Conservation (phyloP, 2,329 filamentous ascomycete species). For the Nigrospora osmanthi region DNA sequence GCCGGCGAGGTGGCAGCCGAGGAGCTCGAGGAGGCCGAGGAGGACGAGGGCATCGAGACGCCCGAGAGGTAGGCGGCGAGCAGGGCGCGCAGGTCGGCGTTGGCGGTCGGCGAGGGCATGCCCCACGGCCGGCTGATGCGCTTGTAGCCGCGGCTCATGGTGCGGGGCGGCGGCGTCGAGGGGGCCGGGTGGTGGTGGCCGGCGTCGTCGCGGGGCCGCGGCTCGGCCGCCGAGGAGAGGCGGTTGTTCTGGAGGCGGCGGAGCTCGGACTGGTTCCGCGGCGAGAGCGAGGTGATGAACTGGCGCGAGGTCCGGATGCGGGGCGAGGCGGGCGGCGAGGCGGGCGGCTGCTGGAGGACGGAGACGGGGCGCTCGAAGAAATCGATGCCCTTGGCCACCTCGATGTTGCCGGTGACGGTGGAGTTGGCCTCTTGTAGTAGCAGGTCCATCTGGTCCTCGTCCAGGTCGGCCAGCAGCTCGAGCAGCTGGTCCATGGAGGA, state of each 20-base stretch:
- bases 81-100: slow-evolving; percentile 10
- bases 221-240: slow-evolving; percentile 7
- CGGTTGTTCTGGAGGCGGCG: slow-evolving; percentile 12
- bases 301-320: slow-evolving; percentile 5
- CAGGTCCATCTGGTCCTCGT: slow-evolving; percentile 16
- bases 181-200: background rate
- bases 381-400: slow-evolving; percentile 17
- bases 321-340: slow-evolving; percentile 5
- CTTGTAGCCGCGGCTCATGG: slow-evolving; percentile 14
- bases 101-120: slow-evolving; percentile 7
- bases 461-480: slow-evolving; percentile 17
- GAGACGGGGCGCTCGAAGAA: slow-evolving; percentile 12
- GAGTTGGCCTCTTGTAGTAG: slow-evolving; percentile 19
- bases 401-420: slow-evolving; percentile 15
- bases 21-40: slow-evolving; percentile 6
- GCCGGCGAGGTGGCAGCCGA: slow-evolving; percentile 7
- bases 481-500: slow-evolving; percentile 20
- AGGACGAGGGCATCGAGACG: slow-evolving; percentile 5
- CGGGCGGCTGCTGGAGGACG: background rate
- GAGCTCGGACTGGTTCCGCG: slow-evolving; percentile 12
- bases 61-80: slow-evolving; percentile 11
- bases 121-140: slow-evolving; percentile 15
- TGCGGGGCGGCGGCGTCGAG: slow-evolving; percentile 3
- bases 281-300: slow-evolving; percentile 15
- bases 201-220: background rate